phyloP scores from a whole-genome alignment of 2,329 filamentous ascomycete species.

The Talaromyces verruculosus region DNA sequence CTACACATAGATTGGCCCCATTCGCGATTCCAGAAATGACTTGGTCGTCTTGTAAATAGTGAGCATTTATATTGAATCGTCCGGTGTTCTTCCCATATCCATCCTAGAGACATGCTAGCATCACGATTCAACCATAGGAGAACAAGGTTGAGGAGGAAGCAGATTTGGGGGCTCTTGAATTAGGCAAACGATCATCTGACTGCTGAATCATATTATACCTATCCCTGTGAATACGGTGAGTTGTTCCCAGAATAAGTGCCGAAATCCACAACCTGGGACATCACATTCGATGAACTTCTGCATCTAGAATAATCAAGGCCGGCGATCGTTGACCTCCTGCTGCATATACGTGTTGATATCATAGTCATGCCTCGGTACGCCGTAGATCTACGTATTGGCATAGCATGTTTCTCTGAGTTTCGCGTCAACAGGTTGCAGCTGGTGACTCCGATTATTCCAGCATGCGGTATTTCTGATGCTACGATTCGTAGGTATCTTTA shows the following conservation, averaged over 20 bases:
- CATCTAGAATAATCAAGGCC: not conserved
- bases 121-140: not conserved
- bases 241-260: not conserved
- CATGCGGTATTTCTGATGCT: not conserved
- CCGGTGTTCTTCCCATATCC: not conserved
- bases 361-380: not conserved
- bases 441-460: not conserved
- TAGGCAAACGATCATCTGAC: constrained; percentile 2
- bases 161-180: not conserved
- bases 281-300: not conserved
- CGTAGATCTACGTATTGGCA: not conserved
- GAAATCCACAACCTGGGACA: not conserved
- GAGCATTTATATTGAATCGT: not conserved
- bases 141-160: not conserved
- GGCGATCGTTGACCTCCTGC: constrained; percentile 1
- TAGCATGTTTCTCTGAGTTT: not conserved
- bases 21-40: not conserved
- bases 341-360: not conserved
- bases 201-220: not conserved
- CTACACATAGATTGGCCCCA: not conserved
- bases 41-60: not conserved
- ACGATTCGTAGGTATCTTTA: not conserved
- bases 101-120: not conserved
- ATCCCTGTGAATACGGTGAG: not conserved
- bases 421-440: not conserved